A percentile compares a stretch with the other conserved stretches of the same genome.
Conservation (phyloP, 441 rosid genomes). For the Arabidopsis hybrid region DNA sequence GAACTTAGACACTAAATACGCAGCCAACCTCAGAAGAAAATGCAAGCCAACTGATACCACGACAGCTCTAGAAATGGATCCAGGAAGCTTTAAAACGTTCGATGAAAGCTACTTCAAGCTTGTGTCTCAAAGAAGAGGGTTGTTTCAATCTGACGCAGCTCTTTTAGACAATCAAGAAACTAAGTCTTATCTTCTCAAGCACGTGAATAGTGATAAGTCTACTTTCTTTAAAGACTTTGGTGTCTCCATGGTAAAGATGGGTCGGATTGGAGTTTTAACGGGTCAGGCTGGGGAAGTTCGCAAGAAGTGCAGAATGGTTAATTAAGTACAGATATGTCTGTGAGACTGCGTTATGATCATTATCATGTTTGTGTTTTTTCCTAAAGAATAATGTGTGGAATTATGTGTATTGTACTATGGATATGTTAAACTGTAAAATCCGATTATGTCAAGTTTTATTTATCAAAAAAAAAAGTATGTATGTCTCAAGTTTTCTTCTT, state of each 20-base stretch:
- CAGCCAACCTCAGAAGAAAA: slow-evolving; percentile 48
- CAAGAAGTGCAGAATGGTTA: slow-evolving; percentile 49
- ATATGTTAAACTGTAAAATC: neutral
- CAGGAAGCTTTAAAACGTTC: slow-evolving; percentile 49
- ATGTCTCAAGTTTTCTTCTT: no score
- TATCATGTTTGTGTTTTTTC: neutral
- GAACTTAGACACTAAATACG: slow-evolving; percentile 48
- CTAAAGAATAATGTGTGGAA: neutral
- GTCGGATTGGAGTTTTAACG: slow-evolving; percentile 51
- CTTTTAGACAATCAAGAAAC: slow-evolving; percentile 52
- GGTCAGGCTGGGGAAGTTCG: slow-evolving; percentile 57
- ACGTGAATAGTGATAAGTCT: slow-evolving; percentile 6
- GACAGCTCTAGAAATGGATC: slow-evolving; percentile 58
- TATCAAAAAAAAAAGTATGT: no score
- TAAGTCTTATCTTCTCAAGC: slow-evolving; percentile 22
- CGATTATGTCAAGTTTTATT: neutral
- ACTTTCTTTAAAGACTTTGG: slow-evolving; percentile 62
- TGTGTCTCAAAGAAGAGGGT: slow-evolving; percentile 53
- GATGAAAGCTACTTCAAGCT: slow-evolving; percentile 51
- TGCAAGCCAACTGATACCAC: slow-evolving; percentile 50
- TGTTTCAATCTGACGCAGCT: slow-evolving; percentile 71
- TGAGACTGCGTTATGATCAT: neutral
- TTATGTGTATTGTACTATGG: slow-evolving; percentile 5
- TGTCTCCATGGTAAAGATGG: slow-evolving; percentile 60
- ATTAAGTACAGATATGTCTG: slow-evolving; percentile 14